Evolutionary conservation across 805 yeast genomes (phyloP), one percentile per base, ranked within the genome.

Genomic region (Vanderwaltozyma polyspora): DNA sequence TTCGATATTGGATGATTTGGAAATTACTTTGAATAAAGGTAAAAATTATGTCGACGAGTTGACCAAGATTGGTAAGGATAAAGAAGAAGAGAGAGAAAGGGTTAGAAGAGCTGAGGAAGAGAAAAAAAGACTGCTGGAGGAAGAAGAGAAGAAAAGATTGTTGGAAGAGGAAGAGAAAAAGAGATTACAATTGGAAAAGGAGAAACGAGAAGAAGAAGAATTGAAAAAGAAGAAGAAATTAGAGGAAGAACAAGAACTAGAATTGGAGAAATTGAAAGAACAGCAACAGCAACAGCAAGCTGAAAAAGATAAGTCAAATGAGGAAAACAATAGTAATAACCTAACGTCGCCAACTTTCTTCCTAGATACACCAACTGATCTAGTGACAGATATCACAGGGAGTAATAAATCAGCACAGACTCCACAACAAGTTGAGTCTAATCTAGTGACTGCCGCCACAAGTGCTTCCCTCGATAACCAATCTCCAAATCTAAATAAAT

Each of bases 1-100:
- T 33, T 40, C 51, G 2, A 45, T 55, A 11, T 35, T 57, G 23
- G 62, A 57, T 35, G 54, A 53, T 34, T 29, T 57, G 29, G 59
- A 54, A 23, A 41, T 48, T 7, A 52, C 59, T 11, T 36, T 55
- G 26, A 36, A 30, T 2, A 47, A 48, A 17, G 47, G 57, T 32
- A 41, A 48, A 25, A 42, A 40, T 25, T 58, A 55, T 42, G 49
- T 59, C 29, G 51, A 51, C 12, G 45, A 46, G 17, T 31, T 51
- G 9, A 37, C 46, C 12, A 42, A 51, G 31, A 44, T 49, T 34
- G 57, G 55, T 9, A 44, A 41, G 38, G 54, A 57, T 41, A 52
- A 49, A 34, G 56, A 55, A 50, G 43, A 52, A 35, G 40, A 49
- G 35, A 49, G 49, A 46, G 45, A 54, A 36, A 51, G 46, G 36